phyloP scores from a whole-genome alignment of 495 filamentous ascomycete species.

The Penicillium cinerascens region DNA sequence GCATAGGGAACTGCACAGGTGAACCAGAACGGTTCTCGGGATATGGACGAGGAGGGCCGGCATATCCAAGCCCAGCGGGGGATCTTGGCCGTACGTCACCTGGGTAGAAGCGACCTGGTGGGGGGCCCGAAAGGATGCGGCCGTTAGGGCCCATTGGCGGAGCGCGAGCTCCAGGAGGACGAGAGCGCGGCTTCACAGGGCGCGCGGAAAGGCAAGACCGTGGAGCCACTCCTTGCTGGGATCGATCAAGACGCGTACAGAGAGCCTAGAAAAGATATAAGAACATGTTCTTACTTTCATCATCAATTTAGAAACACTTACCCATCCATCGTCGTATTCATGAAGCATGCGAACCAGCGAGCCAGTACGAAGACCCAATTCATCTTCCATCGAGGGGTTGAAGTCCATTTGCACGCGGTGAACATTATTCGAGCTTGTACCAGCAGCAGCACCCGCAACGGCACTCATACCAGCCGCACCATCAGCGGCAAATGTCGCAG shows the following conservation, averaged over 20 bases:
- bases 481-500: conserved; percentile 37
- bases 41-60: conserved; percentile 31
- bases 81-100: conserved; percentile 39
- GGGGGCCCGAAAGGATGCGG: conserved; percentile 23
- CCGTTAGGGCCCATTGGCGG: conserved; percentile 52
- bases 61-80: conserved; percentile 26
- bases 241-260: conserved; percentile 85
- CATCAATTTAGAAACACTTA: conserved; percentile 42
- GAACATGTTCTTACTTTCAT: conserved; percentile 10
- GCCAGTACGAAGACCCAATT: conserved; percentile 74
- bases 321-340: conserved; percentile 99
- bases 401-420: conserved; percentile 96
- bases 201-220: conserved; percentile 89
- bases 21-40: conserved; percentile 26
- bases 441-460: conserved; percentile 34
- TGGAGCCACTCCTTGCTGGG: conserved; percentile 87
- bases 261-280: conserved; percentile 63
- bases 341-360: conserved; percentile 84
- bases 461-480: conserved; percentile 17
- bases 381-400: conserved; percentile 86
- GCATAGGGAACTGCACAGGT: conserved; percentile 13
- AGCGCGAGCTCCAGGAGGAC: conserved; percentile 47
- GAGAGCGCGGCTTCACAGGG: conserved; percentile 81
- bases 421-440: conserved; percentile 54
- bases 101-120: conserved; percentile 38